Base-by-base conservation (phyloP, 2,329 filamentous ascomycete species). In the Fonsecaea multimorphosa region DNA sequence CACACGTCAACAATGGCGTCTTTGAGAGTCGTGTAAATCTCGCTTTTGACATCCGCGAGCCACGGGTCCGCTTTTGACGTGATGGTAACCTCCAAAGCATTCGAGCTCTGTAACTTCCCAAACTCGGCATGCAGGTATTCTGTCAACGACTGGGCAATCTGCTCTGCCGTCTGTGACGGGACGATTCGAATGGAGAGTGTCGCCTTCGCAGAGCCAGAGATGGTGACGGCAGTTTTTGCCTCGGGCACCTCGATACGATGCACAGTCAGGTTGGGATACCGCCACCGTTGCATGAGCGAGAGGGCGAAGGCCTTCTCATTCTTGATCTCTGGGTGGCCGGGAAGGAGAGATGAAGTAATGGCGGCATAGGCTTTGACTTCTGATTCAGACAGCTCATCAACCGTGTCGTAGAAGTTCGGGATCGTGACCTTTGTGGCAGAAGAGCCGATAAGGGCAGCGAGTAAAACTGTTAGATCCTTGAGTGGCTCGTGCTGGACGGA, bases 21-120 rank as follows among this genome's bases (percentile, higher is more conserved):
- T 71, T 96, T 93, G 0, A 99, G 85, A 0, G 92, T 96, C 68
- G 89, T 87, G 78, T 97, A 99, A 65, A 98, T 93, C 70, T 93
- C 88, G 71, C 96, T 97, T 56, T 88, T 88, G 2, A 92, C 93
- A 72, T 97, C 92, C 14, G 95, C 94, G 0, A 99, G 86, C 95
- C 95, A 99, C 0, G 95, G 93, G 75, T 99, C 95, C 0, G 95
- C 94, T 78, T 91, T 90, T 75, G 97, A 95, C 70, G 97, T 93
- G 70, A 99, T 93, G 32, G 88, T 89, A 44, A 99, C 86, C 1
- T 84, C 89, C 38, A 99, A 83, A 5, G 83, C 85, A 73, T 99
- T 99, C 67, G 91, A 89, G 0, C 92, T 94, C 32, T 89, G 88
- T 1, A 98, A 87, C 16, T 84, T 79, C 0, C 82, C 83, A 74